Evolutionary conservation across 257 asterid genomes (phyloP).

Genomic region (Hygrophila difformis): DNA sequence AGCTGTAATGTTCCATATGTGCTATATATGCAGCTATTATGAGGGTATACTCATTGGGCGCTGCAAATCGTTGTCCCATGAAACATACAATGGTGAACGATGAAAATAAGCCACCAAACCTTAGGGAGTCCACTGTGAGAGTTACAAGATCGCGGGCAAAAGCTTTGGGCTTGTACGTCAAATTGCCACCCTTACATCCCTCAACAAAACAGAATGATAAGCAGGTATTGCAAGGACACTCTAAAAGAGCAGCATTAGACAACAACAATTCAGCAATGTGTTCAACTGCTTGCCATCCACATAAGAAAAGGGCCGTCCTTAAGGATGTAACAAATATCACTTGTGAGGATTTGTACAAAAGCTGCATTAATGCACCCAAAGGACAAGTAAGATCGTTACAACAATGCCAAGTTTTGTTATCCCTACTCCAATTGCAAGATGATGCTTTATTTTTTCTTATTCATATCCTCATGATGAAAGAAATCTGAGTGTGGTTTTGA

Average conservation of each 20-base stretch:
- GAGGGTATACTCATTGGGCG: slow-evolving; percentile 27
- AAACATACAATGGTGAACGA: slow-evolving; percentile 43
- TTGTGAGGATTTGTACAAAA: slow-evolving; percentile 36
- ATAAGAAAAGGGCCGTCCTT: slow-evolving; percentile 71
- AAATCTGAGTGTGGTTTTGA: neutral
- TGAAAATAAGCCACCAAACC: slow-evolving; percentile 41
- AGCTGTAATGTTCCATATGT: slow-evolving; percentile 16
- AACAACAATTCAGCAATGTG: slow-evolving; percentile 23
- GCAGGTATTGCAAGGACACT: slow-evolving; percentile 33
- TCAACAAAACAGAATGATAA: slow-evolving; percentile 39
- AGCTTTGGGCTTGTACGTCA: slow-evolving; percentile 44
- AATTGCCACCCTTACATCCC: slow-evolving; percentile 68
- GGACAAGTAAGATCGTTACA: slow-evolving; percentile 34
- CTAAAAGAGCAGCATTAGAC: slow-evolving; percentile 56
- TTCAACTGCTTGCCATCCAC: slow-evolving; percentile 33
- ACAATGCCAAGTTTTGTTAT: slow-evolving; percentile 1
- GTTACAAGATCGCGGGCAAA: slow-evolving; percentile 79
- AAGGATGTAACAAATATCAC: slow-evolving; percentile 71
- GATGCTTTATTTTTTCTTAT: neutral
- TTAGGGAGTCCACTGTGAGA: slow-evolving; percentile 36
- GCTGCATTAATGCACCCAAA: slow-evolving; percentile 40
- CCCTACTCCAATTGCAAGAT: slow-evolving; percentile 4
- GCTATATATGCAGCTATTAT: slow-evolving; percentile 34
- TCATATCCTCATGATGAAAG: no score
- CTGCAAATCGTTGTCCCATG: slow-evolving; percentile 19